These are phyloP conservation scores for Pseudocercospora pini-densiflorae DNA, from an alignment of 2,329 filamentous ascomycete species.

Conservation along the genomic window DNA sequence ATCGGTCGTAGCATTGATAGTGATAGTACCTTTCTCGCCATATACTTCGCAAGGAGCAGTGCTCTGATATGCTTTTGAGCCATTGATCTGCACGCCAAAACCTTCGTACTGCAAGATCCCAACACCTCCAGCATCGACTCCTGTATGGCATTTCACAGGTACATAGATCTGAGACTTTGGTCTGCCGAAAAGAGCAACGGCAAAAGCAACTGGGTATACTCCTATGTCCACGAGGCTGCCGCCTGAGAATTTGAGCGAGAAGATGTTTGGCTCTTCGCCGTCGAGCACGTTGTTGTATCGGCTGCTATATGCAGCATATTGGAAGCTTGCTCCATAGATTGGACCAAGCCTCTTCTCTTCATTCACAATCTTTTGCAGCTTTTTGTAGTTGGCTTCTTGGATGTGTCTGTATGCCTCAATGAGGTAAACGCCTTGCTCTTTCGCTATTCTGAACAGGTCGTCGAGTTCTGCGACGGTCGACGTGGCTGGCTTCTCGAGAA, in stretches of 20 bases:
- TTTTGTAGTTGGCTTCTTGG: slow-evolving; percentile 55
- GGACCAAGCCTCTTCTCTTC: slow-evolving; percentile 46
- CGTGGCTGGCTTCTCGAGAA: slow-evolving; percentile 57
- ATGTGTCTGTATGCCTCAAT: slow-evolving; percentile 57
- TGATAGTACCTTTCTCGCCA: slow-evolving; percentile 53
- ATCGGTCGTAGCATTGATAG: slow-evolving; percentile 51
- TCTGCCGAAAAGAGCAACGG: slow-evolving; percentile 53
- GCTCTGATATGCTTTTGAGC: slow-evolving; percentile 51
- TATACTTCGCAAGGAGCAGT: slow-evolving; percentile 53
- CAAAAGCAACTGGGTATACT: slow-evolving; percentile 54
- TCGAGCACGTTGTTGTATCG: slow-evolving; percentile 54
- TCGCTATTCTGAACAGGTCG: slow-evolving; percentile 48
- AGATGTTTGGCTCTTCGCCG: slow-evolving; percentile 55
- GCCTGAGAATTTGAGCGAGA: slow-evolving; percentile 52
- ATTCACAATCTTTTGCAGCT: slow-evolving; percentile 42
- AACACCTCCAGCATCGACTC: slow-evolving; percentile 53
- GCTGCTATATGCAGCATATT: slow-evolving; percentile 50
- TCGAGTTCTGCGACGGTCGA: slow-evolving; percentile 49
- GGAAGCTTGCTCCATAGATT: slow-evolving; percentile 51
- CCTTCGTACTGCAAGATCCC: slow-evolving; percentile 49
- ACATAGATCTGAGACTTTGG: slow-evolving; percentile 48
- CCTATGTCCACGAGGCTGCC: slow-evolving; percentile 55
- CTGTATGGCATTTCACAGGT: slow-evolving; percentile 49
- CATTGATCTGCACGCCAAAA: slow-evolving; percentile 51
- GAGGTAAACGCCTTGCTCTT: slow-evolving; percentile 47